phyloP scores from a whole-genome alignment of 1,139 yeast genomes.

The Saccharomyces hybrid region DNA sequence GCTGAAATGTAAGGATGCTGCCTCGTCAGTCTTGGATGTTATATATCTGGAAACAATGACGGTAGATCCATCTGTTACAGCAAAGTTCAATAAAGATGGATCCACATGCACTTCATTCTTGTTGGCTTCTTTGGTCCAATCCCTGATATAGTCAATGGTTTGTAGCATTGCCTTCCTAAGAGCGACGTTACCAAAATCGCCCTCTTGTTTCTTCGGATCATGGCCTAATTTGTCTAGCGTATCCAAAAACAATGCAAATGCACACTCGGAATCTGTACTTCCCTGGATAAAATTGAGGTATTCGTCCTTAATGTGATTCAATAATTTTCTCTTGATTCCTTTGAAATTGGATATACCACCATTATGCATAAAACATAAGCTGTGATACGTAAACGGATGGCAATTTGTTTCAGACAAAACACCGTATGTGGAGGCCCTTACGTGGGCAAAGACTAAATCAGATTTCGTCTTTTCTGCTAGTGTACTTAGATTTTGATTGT shows the following conservation, averaged over 20 bases:
- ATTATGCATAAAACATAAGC: constrained; percentile 93
- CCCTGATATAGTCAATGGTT: constrained; percentile 66
- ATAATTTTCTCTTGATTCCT: constrained; percentile 62
- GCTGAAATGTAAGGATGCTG: constrained; percentile 90
- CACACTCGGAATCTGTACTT: constrained; percentile 91
- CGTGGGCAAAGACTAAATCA: constrained; percentile 84
- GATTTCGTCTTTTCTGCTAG: constrained; percentile 83
- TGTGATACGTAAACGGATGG: constrained; percentile 85
- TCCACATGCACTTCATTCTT: constrained; percentile 40
- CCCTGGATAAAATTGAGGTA: constrained; percentile 81
- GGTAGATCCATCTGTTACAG: constrained; percentile 88
- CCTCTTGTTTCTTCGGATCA: constrained; percentile 48
- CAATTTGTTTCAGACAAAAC: constrained; percentile 90
- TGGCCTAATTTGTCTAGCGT: constrained; percentile 67
- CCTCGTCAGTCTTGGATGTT: constrained; percentile 84
- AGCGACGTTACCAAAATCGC: constrained; percentile 48
- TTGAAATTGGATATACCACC: constrained; percentile 78
- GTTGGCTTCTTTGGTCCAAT: constrained; percentile 43
- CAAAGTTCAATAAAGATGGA: constrained; percentile 86
- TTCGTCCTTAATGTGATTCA: constrained; percentile 68
- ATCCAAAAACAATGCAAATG: constrained; percentile 82
- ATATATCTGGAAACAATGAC: constrained; percentile 85
- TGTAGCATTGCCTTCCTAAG: constrained; percentile 62
- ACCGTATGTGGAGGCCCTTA: constrained; percentile 92
- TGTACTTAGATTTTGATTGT: constrained; percentile 79